phyloP scores from a whole-genome alignment of 2,329 filamentous ascomycete species.

The Aspergillus sp. region DNA sequence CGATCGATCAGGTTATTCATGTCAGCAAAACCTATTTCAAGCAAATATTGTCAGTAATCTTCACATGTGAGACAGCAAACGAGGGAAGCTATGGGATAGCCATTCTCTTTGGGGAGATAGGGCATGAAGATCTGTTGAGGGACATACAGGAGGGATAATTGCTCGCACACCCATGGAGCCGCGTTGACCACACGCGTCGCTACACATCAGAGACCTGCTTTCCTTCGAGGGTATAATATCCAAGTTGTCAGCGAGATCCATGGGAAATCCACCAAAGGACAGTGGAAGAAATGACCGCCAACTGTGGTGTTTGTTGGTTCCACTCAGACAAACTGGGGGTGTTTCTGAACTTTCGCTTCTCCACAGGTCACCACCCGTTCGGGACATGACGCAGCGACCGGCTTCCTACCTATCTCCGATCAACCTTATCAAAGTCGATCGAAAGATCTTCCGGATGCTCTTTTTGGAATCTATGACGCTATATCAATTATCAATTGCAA shows the following conservation, averaged over 20 bases:
- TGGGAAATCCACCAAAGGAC: neutral
- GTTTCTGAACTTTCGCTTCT: slow-evolving; percentile 34
- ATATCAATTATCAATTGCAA: too few relatives aligned
- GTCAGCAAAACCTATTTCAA: slow-evolving; percentile 21
- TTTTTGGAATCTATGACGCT: too few relatives aligned
- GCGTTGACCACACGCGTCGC: slow-evolving; percentile 12
- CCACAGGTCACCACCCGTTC: slow-evolving; percentile 20
- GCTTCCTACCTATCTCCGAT: slow-evolving; percentile 21
- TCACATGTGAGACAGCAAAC: too few relatives aligned
- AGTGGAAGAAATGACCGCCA: neutral
- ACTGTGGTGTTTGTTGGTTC: too few relatives aligned
- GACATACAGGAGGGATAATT: slow-evolving; percentile 21
- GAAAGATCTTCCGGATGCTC: neutral
- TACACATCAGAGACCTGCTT: slow-evolving; percentile 13
- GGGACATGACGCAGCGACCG: slow-evolving; percentile 30
- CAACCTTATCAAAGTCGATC: slow-evolving; percentile 24
- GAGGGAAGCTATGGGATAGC: slow-evolving; percentile 2
- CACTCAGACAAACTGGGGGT: slow-evolving; percentile 10
- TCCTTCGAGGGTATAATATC: neutral
- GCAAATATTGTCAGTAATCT: slow-evolving; percentile 2
- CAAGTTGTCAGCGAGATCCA: neutral
- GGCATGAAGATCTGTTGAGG: slow-evolving; percentile 16
- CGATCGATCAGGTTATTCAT: slow-evolving; percentile 26
- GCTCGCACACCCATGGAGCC: slow-evolving; percentile 19
- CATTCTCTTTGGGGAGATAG: neutral